These are phyloP conservation scores for Diaporthe vexans DNA, from an alignment of 2,329 filamentous ascomycete genomes.

Conservation along the genomic window DNA sequence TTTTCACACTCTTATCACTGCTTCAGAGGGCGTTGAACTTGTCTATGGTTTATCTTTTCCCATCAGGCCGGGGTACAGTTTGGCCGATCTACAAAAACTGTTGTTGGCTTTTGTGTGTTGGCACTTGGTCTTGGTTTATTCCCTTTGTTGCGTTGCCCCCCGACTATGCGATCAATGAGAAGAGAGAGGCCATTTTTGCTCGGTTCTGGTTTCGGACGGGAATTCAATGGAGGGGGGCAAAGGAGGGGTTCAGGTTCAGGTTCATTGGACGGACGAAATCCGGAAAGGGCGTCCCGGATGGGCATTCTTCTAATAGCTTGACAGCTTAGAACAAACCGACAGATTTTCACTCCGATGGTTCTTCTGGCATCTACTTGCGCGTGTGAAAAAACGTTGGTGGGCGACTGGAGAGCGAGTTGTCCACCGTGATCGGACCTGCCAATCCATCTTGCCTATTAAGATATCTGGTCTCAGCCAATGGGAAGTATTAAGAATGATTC, in stretches of 20 bases:
- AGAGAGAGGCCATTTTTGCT: not conserved
- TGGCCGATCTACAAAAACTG: conserved; percentile 40
- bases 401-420: not conserved
- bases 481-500: conserved; percentile 28
- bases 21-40: conserved; percentile 38
- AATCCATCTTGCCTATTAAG: not conserved
- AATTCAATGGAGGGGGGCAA: conserved; percentile 16
- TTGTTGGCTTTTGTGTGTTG: conserved; percentile 29
- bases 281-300: conserved; percentile 27
- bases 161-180: conserved; percentile 38
- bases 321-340: conserved; percentile 32
- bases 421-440: not conserved
- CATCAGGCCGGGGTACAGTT: conserved; percentile 26
- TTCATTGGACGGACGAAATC: conserved; percentile 23
- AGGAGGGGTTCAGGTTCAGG: not conserved
- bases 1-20: conserved; percentile 7
- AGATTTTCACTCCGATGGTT: not conserved
- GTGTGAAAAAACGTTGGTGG: not conserved
- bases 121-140: conserved; percentile 4
- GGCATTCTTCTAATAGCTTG: conserved; percentile 25
- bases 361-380: not conserved
- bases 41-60: not conserved
- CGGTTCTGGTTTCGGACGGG: not conserved
- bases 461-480: not conserved
- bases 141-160: not conserved